Evolutionary conservation across 257 asterid genomes (phyloP), one percentile per base, ranked within the genome.

Genomic region (Catharanthus roseus): DNA sequence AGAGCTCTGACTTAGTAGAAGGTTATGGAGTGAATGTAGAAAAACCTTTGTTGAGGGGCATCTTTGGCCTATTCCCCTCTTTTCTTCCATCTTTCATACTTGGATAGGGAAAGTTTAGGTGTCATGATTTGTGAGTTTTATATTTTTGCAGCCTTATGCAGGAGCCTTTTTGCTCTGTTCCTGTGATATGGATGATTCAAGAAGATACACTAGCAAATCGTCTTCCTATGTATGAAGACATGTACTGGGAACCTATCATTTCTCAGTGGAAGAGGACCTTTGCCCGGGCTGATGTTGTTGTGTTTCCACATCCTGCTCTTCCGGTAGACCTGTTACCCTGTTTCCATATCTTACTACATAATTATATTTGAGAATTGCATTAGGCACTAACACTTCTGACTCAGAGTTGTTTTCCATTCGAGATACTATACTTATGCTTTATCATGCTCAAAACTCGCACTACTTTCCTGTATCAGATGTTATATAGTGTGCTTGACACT

Each of bases 101-200:
- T 33, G 67, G 23, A 10, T 60, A 33, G 68, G 66, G 65, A 2
- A 19, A 21, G 53, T 69, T 79, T 81, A 71, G 77, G 75, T 82
- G 67, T 84, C 87, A 78, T 85, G 84, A 85, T 85, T 78, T 85
- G 87, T 88, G 90, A 87, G 82, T 87, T 88, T 86, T 89, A 91
- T 84, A 87, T 86, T 79, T 88, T 74, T 89, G 95, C 99, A 95
- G 99, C 96, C 97, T 95, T 82, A 91, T 95, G 99, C 99, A 89
- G 97, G 97, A 95, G 95, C 99, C 99, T 49, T 95, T 95, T 78
- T 85, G 97, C 97, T 95, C 96, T 81, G 91, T 95, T 80, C 95
- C 97, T 47, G 89, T 95, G 41, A 78, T 95, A 82, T 95, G 97
- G 99, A 88, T 91, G 70, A 83, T 95, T 84, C 95, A 95, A 81